Conservation (phyloP, 148 eudicot species). For the Cornus controversa region DNA sequence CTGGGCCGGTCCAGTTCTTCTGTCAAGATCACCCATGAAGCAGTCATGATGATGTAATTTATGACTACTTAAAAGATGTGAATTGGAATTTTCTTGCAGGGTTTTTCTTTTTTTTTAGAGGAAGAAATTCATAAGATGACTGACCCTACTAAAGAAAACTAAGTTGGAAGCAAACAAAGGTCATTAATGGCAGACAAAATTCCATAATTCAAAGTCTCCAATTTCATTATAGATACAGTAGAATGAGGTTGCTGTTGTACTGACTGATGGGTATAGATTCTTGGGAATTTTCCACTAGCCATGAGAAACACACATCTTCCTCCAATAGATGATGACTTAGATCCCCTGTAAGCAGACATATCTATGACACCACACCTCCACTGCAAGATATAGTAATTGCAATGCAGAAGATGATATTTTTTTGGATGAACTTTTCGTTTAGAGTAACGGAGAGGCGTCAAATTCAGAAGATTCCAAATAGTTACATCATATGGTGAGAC, state of each 20-base stretch:
- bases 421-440: background rate
- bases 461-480: no score
- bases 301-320: background rate
- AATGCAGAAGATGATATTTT: background rate
- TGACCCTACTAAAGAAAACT: background rate
- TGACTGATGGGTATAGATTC: constrained; percentile 6
- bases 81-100: background rate
- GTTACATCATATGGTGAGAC: no score
- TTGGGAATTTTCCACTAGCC: background rate
- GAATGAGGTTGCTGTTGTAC: background rate
- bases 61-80: background rate
- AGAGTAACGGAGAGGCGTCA: no score
- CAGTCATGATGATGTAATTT: no score
- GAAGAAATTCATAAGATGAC: background rate
- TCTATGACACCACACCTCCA: background rate
- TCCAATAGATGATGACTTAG: background rate
- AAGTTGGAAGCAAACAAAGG: constrained; percentile 7
- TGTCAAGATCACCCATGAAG: no score
- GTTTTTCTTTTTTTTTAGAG: no score
- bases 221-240: constrained; percentile 10
- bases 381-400: no score
- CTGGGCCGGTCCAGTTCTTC: no score
- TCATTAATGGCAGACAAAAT: background rate
- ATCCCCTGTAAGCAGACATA: background rate
- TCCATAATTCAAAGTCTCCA: constrained; percentile 4